Evolutionary conservation across 2,329 filamentous ascomycete species (phyloP), one percentile per base, ranked within the genome.

Genomic region (Stachybotrys elegans): DNA sequence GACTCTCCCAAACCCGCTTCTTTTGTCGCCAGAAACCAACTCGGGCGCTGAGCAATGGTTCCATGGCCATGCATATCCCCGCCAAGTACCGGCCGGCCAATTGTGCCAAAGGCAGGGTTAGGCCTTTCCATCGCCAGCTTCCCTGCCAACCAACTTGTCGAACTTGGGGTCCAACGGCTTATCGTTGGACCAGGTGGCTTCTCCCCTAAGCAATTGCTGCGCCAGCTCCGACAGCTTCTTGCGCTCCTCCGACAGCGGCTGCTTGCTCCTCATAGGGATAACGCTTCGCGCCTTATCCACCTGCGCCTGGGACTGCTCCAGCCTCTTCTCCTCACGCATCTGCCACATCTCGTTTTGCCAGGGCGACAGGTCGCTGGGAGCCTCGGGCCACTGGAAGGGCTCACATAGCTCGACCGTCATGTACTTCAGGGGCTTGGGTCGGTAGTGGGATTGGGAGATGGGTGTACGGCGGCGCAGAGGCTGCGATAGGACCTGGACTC

Each of bases 371-470:
- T 85, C 76, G 51, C 73, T 66, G 5, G 88, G 86, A 52, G 72
- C 65, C 51, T 81, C 76, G 1, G 93, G 93, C 86, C 88, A 97
- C 45, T 87, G 81, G 70, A 98, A 98, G 5, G 91, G 88, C 71
- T 84, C 72, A 49, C 77, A 80, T 71, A 98, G 79, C 73, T 96
- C 88, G 36, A 94, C 88, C 34, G 86, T 95, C 93, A 98, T 98
- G 66, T 84, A 86, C 78, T 98, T 98, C 58, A 83, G 77, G 40
- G 82, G 72, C 51, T 78, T 74, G 21, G 87, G 86, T 20, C 92
- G 80, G 65, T 81, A 84, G 73, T 81, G 82, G 49, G 75, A 75
- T 48, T 76, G 74, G 57, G 66, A 72, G 57, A 51, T 47, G 63
- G 60, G 60, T 60, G 63, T 63, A 54, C 66, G 78, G 45, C 76